Evolutionary conservation across 75 land plant species (phyloP).

Genomic region (Chamaecyparis obtusa): DNA sequence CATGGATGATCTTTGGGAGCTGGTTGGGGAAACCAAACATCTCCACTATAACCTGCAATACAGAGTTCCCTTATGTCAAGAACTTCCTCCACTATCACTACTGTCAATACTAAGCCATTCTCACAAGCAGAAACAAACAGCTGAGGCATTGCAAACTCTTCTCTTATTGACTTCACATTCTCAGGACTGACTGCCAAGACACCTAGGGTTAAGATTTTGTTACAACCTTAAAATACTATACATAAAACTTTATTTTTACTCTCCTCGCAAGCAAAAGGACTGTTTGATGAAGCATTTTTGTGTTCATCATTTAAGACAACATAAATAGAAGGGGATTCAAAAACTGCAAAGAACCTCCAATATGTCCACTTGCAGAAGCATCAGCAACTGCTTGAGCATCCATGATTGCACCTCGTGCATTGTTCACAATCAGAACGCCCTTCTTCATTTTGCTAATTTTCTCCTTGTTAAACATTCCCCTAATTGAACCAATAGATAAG

Average conservation of each 20-base stretch:
- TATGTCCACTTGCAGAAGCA: constrained; percentile 80
- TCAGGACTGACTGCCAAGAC: not conserved
- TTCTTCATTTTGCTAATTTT: constrained; percentile 77
- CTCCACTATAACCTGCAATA: constrained; percentile 87
- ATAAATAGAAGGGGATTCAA: constrained; percentile 59
- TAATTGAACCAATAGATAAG: constrained; percentile 15
- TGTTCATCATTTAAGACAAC: not conserved
- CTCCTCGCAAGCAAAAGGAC: not conserved
- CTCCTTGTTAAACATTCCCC: constrained; percentile 80
- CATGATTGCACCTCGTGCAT: constrained; percentile 94
- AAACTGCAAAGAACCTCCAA: constrained; percentile 55
- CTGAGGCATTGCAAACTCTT: constrained; percentile 37
- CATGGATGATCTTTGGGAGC: constrained; percentile 96
- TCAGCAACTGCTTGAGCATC: constrained; percentile 86
- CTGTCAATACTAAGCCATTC: not conserved
- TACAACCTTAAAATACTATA: not conserved
- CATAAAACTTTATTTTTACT: not conserved
- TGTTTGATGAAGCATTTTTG: not conserved
- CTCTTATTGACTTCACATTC: not conserved
- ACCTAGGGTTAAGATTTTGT: not conserved
- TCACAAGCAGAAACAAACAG: constrained; percentile 49
- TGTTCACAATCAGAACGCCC: constrained; percentile 87
- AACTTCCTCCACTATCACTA: not conserved
- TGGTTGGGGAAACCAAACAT: constrained; percentile 95
- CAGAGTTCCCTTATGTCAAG: not conserved